Evolutionary conservation across 2,329 filamentous ascomycete species (phyloP).

Genomic region (Aspergillus pseudotamarii): DNA sequence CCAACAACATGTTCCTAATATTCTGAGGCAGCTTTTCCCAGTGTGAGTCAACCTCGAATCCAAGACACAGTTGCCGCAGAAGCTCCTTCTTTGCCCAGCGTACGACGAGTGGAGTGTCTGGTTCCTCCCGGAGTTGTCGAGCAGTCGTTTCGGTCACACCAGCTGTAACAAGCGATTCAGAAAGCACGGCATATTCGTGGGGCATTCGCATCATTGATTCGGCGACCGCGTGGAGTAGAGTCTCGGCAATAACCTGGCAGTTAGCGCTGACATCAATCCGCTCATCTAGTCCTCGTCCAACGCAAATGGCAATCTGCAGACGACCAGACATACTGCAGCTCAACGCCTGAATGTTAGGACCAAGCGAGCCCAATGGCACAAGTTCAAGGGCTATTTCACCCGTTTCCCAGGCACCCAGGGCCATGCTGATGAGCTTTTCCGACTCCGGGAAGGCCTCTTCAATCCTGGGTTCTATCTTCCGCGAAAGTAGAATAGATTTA

Average conservation of each 20-base stretch:
- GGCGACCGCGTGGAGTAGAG: conserved; percentile 40
- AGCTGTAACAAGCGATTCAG: conserved; percentile 36
- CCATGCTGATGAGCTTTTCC: conserved; percentile 35
- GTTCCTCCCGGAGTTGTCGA: conserved; percentile 37
- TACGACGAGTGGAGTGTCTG: conserved; percentile 42
- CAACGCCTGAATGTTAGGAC: conserved; percentile 39
- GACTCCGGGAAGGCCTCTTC: conserved; percentile 51
- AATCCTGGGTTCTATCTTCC: conserved; percentile 36
- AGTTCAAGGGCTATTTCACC: conserved; percentile 38
- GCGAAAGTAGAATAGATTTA: conserved; percentile 45
- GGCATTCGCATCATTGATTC: conserved; percentile 39
- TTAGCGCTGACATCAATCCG: conserved; percentile 38
- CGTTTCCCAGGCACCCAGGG: conserved; percentile 37
- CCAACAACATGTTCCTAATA: conserved; percentile 50
- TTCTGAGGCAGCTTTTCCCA: conserved; percentile 55
- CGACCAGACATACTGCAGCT: conserved; percentile 32
- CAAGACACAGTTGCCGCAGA: conserved; percentile 51
- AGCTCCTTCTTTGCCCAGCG: conserved; percentile 49
- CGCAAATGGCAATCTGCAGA: conserved; percentile 35
- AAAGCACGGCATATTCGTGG: conserved; percentile 40
- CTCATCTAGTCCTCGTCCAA: conserved; percentile 33
- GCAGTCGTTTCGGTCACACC: conserved; percentile 39
- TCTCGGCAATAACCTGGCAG: conserved; percentile 43
- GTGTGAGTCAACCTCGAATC: conserved; percentile 52
- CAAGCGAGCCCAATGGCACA: conserved; percentile 35